Conservation (phyloP, 2,329 filamentous ascomycete species). For the Penicillium sp. region DNA sequence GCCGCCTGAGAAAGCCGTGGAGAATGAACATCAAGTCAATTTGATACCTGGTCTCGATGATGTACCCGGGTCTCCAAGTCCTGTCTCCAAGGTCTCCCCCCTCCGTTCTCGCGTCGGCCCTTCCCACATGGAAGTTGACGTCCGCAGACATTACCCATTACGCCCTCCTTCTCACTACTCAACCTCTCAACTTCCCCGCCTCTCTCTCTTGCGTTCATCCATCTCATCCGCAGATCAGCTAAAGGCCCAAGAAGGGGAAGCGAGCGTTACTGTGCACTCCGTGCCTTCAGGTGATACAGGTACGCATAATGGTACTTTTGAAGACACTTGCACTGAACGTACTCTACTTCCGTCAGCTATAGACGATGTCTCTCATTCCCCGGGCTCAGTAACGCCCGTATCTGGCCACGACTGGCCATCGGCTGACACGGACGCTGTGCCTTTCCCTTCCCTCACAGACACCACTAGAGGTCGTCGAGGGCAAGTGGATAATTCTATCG, state of each 20-base stretch:
- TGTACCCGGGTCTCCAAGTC: conserved; percentile 33
- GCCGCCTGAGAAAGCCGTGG: conserved; percentile 33
- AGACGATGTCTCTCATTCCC: conserved; percentile 29
- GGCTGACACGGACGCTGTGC: conserved; percentile 24
- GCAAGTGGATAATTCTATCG: conserved; percentile 65
- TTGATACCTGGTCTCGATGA: conserved; percentile 36
- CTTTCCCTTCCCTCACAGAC: conserved; percentile 29
- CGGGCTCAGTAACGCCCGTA: conserved; percentile 26
- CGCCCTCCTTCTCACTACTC: conserved; percentile 32
- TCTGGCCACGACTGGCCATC: conserved; percentile 24
- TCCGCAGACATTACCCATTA: conserved; percentile 36
- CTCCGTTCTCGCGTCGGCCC: conserved; percentile 31
- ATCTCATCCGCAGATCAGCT: conserved; percentile 30
- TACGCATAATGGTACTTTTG: conserved; percentile 20
- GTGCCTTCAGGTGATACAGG: conserved; percentile 29
- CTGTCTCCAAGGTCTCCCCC: conserved; percentile 36
- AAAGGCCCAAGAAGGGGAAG: conserved; percentile 27
- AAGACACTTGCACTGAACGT: conserved; percentile 27
- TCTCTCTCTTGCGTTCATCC: conserved; percentile 32
- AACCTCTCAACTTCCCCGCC: conserved; percentile 26
- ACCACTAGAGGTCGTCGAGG: conserved; percentile 49
- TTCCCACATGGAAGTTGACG: conserved; percentile 45
- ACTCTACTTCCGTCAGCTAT: conserved; percentile 33
- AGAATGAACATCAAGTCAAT: conserved; percentile 37
- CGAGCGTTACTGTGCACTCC: conserved; percentile 24